A percentile compares a stretch with the other conserved stretches of the same genome.
Conservation (phyloP, 1,139 yeast genomes). For the Casaregolazyma suthepensis region DNA sequence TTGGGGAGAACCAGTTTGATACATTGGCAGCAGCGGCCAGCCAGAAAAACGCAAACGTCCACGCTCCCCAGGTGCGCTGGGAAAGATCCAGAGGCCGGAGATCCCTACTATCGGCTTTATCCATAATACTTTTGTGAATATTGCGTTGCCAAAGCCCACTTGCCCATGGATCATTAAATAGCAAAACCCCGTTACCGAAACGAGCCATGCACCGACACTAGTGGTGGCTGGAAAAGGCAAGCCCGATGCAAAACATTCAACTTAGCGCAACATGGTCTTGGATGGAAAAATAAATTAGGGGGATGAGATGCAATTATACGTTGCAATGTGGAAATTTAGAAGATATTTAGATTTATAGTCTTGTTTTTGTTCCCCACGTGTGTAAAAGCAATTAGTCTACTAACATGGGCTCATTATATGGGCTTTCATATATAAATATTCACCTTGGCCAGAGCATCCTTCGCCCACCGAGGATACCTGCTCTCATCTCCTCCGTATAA, state of each 20-base stretch:
- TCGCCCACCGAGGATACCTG: slow-evolving; percentile 39
- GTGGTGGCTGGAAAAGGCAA: neutral
- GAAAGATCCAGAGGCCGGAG: slow-evolving; percentile 17
- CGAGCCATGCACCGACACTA: neutral
- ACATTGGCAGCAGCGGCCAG: slow-evolving; percentile 22
- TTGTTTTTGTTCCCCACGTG: neutral
- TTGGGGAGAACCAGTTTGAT: slow-evolving; percentile 30
- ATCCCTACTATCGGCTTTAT: slow-evolving; percentile 14
- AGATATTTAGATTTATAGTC: too few species aligned
- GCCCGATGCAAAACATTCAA: neutral
- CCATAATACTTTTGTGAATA: neutral
- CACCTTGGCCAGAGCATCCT: slow-evolving; percentile 34
- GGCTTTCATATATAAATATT: slow-evolving; percentile 30
- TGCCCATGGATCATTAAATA: neutral
- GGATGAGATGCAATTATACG: neutral
- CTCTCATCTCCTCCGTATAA: slow-evolving; percentile 30
- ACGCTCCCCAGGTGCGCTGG: slow-evolving; percentile 21
- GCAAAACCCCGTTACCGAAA: neutral
- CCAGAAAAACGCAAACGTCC: slow-evolving; percentile 22
- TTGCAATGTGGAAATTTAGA: too few species aligned
- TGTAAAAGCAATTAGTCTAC: neutral
- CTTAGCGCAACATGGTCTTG: neutral
- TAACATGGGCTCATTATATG: neutral
- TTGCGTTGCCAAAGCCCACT: neutral
- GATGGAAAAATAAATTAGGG: neutral